Conservation (phyloP, 768 basidiomycete species). For the Paxillus involutus region DNA sequence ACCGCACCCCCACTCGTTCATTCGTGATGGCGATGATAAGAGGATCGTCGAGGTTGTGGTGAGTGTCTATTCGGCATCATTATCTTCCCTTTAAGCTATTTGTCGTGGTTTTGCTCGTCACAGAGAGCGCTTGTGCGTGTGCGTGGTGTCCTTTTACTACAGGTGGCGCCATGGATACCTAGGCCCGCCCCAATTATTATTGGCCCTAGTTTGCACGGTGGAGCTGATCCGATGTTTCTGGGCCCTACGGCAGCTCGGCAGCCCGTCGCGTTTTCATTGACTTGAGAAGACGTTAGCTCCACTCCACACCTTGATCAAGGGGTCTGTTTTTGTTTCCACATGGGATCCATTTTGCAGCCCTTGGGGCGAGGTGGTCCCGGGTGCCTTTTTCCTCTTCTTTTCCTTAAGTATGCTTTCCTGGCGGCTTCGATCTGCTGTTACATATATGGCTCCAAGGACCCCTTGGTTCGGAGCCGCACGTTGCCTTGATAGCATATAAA, state of each 20-base stretch:
- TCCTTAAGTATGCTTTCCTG: background rate
- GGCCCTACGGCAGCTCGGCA: background rate
- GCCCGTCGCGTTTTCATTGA: background rate
- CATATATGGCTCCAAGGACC: constrained; percentile 8
- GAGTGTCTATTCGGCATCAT: constrained; percentile 11
- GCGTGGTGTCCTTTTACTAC: background rate
- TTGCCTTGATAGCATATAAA: background rate
- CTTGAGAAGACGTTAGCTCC: constrained; percentile 2
- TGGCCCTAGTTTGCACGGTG: background rate
- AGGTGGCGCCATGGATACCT: too few relatives aligned
- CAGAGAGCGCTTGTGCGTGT: too few relatives aligned
- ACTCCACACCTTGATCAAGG: constrained; percentile 15
- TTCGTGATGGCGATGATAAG: constrained; percentile 91
- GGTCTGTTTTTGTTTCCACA: background rate
- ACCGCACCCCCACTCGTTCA: constrained; percentile 79
- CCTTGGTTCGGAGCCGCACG: background rate
- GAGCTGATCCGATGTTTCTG: background rate
- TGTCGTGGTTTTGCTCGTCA: background rate
- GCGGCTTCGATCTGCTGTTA: constrained; percentile 1
- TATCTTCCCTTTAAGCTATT: background rate
- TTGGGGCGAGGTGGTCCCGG: constrained; percentile 15
- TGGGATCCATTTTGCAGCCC: constrained; percentile 16
- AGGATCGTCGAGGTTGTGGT: constrained; percentile 62
- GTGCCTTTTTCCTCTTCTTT: background rate
- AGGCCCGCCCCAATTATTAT: background rate